These are phyloP conservation scores for Pharnaceum exiguum DNA, from an alignment of 148 eudicot species.

Conservation along the genomic window DNA sequence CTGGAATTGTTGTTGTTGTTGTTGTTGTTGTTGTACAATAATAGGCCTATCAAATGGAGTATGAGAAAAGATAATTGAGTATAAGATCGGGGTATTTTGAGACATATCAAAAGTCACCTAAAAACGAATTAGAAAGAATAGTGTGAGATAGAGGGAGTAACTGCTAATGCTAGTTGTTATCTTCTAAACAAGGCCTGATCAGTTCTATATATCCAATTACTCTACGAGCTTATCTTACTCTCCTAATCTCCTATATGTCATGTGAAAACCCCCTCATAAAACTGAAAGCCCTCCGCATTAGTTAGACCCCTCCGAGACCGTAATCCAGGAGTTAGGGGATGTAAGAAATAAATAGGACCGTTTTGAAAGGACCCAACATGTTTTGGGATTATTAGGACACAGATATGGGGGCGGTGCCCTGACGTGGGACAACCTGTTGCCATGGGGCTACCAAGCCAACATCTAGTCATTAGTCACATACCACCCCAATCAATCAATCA, in stretches of 20 bases:
- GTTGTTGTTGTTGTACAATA: too few relatives aligned
- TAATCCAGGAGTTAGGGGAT: constrained; percentile 20
- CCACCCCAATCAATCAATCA: too few relatives aligned
- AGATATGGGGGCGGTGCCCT: constrained; percentile 35
- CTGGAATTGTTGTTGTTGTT: too few relatives aligned
- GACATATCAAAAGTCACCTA: too few relatives aligned
- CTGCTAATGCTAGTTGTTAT: too few relatives aligned
- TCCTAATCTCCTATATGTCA: constrained; percentile 12
- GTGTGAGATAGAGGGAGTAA: too few relatives aligned
- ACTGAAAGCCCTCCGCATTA: constrained; percentile 3
- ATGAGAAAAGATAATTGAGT: too few relatives aligned
- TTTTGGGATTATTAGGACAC: constrained; percentile 33
- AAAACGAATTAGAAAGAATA: too few relatives aligned
- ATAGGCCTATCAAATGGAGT: too few relatives aligned
- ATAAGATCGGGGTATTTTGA: too few relatives aligned
- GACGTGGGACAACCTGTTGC: constrained; percentile 25
- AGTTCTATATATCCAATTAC: background rate
- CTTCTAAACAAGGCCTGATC: background rate
- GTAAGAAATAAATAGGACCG: constrained; percentile 10
- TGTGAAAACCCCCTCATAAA: constrained; percentile 8
- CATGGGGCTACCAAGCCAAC: constrained; percentile 12
- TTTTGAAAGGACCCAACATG: constrained; percentile 16
- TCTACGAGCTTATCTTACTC: too few relatives aligned
- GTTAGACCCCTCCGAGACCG: too few relatives aligned
- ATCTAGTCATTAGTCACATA: constrained; percentile 19